Evolutionary conservation across 495 filamentous ascomycete species (phyloP).

Genomic region (Podospora fimiseda): DNA sequence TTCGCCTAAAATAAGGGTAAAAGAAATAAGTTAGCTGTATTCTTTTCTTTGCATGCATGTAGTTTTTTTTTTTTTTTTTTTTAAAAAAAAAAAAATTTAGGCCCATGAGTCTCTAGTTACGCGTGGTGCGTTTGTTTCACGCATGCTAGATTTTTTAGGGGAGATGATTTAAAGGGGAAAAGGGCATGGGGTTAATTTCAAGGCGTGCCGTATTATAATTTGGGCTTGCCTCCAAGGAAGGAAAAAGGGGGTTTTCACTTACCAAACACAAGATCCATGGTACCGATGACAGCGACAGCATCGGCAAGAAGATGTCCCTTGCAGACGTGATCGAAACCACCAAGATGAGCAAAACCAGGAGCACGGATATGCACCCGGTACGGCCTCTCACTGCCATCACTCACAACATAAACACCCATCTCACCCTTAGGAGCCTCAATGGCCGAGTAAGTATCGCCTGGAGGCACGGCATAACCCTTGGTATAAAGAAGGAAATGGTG

Average conservation of each 20-base stretch:
- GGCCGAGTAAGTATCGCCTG: slow-evolving; percentile 93
- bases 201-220: too few species aligned
- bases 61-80: not conserved
- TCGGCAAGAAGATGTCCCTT: slow-evolving; percentile 92
- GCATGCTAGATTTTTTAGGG: too few species aligned
- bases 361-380: slow-evolving; percentile 98
- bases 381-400: slow-evolving; percentile 89
- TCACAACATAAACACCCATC: slow-evolving; percentile 98
- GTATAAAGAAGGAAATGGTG: slow-evolving; percentile 98
- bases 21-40: slow-evolving; percentile 9
- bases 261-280: slow-evolving; percentile 77
- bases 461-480: slow-evolving; percentile 97
- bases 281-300: slow-evolving; percentile 94
- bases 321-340: slow-evolving; percentile 86
- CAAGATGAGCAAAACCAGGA: slow-evolving; percentile 92
- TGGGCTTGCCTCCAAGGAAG: not conserved
- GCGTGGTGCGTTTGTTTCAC: too few species aligned
- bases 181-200: too few species aligned
- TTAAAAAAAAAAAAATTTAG: too few species aligned
- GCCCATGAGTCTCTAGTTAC: too few species aligned
- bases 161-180: too few species aligned
- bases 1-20: slow-evolving; percentile 33
- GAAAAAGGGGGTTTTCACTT: slow-evolving; percentile 18
- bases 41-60: not conserved
- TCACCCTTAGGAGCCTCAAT: slow-evolving; percentile 99